Percentiles rank a stretch among this genome's conserved stretches.
phyloP scores from a whole-genome alignment of 495 filamentous ascomycete species.

The Xylaria bambusicola region DNA sequence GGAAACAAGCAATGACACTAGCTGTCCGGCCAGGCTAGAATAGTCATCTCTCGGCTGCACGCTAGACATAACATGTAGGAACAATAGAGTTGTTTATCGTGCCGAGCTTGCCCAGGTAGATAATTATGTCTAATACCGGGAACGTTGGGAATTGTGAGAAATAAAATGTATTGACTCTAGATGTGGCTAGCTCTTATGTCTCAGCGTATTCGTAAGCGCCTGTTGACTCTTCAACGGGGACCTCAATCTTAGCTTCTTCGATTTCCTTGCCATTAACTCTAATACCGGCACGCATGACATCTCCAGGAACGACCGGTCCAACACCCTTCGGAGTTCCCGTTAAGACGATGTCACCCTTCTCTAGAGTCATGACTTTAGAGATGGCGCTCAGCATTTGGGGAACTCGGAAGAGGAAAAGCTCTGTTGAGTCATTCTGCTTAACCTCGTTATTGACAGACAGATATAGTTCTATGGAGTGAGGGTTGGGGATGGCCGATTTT shows the following conservation, averaged over 20 bases:
- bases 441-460: conserved; percentile 74
- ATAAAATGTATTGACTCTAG: not conserved
- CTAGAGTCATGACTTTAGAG: conserved; percentile 88
- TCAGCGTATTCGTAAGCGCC: conserved; percentile 59
- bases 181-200: conserved; percentile 51
- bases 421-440: conserved; percentile 81
- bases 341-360: conserved; percentile 87
- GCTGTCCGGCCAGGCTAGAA: too few species aligned
- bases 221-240: conserved; percentile 70
- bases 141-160: not conserved
- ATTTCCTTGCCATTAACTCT: conserved; percentile 80
- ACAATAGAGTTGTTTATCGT: not conserved
- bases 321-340: conserved; percentile 98
- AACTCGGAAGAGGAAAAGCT: conserved; percentile 88
- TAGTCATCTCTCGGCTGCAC: too few species aligned
- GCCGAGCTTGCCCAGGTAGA: not conserved
- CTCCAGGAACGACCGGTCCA: conserved; percentile 78
- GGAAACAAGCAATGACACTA: too few species aligned
- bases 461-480: conserved; percentile 82
- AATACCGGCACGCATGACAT: conserved; percentile 86
- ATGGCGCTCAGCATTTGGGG: conserved; percentile 88
- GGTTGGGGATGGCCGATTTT: conserved; percentile 78
- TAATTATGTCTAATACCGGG: not conserved
- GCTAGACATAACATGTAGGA: not conserved
- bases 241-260: conserved; percentile 83